These are phyloP conservation scores for Iodosphaeria phyllophila DNA, from an alignment of 2,329 filamentous ascomycete species.

Conservation along the genomic window DNA sequence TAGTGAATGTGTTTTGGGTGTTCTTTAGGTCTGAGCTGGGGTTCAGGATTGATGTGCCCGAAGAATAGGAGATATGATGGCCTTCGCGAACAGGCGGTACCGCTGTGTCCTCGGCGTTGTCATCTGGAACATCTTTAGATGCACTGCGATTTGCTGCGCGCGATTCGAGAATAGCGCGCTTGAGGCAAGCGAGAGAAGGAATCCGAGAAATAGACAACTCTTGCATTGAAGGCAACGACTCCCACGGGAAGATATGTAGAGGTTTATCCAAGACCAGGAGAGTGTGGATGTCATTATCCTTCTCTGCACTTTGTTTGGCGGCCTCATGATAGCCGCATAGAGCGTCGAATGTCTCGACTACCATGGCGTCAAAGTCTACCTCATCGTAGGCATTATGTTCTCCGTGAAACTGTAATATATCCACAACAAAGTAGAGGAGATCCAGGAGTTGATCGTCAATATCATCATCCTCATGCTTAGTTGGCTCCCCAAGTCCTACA, in stretches of 20 bases:
- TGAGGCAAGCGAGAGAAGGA: constrained; percentile 67
- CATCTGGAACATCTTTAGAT: neutral
- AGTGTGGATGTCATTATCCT: constrained; percentile 42
- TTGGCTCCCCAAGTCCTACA: constrained; percentile 61
- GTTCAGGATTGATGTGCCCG: constrained; percentile 71
- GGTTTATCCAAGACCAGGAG: constrained; percentile 84
- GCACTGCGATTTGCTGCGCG: constrained; percentile 4
- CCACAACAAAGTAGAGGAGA: constrained; percentile 86
- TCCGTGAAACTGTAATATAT: constrained; percentile 90
- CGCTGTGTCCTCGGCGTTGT: constrained; percentile 2
- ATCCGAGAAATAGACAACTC: constrained; percentile 67
- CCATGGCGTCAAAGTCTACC: constrained; percentile 86
- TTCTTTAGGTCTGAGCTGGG: constrained; percentile 66
- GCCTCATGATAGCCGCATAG: constrained; percentile 56
- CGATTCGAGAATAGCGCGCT: constrained; percentile 50
- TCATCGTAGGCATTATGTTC: constrained; percentile 96
- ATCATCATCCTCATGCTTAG: constrained; percentile 43
- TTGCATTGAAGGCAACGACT: constrained; percentile 75
- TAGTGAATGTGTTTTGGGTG: constrained; percentile 60
- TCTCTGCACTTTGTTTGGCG: constrained; percentile 18
- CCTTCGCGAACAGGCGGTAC: constrained; percentile 19
- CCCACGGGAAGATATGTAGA: constrained; percentile 87
- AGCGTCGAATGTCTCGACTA: constrained; percentile 73
- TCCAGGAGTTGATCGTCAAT: constrained; percentile 84
- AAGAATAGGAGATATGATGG: constrained; percentile 32